Evolutionary conservation across 2,329 filamentous ascomycete genomes (phyloP), one percentile per base, ranked within the genome.

Genomic region (Apiospora saccharicola): DNA sequence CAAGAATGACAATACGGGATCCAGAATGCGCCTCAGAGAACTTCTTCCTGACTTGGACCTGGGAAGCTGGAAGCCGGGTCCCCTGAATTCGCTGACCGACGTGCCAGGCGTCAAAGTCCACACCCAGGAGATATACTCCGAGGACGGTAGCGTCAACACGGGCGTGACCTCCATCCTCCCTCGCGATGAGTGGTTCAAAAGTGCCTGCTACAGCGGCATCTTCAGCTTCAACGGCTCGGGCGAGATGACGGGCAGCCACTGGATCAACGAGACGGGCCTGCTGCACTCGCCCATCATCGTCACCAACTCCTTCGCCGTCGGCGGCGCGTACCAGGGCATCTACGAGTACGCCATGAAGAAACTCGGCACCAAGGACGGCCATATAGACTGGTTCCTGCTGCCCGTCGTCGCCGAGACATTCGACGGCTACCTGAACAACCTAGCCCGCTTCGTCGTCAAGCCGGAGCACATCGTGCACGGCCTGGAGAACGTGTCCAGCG

Each of bases 171-270:
- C 84, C 49, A 86, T 88, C 70, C 77, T 88, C 0, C 85, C 86
- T 0, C 83, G 85, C 14, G 64, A 75, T 5, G 78, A 85, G 67
- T 88, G 86, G 85, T 82, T 82, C 76, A 73, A 81, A 64, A 81
- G 83, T 13, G 84, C 84, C 53, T 85, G 83, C 71, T 85, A 87
- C 67, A 84, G 86, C 4, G 84, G 84, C n/a, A 76, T 88, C 68
- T 91, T 91, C 80, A 85, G 86, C 73, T 91, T 92, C 82, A 92
- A 92, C 75, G 90, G 90, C 71, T 87, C 86, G 67, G 90, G 90
- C 57, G 89, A 91, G 79, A 83, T 91, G 82, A 91, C 90, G 0
- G 89, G 90, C 2, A 83, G 83, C 13, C 88, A 91, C 75, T 90
- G 88, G 86, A 87, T 92, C 73, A 85, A 89, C 22, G 90, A 92